Base-by-base conservation (phyloP, 257 asterid species). In the Plantago elongata region DNA sequence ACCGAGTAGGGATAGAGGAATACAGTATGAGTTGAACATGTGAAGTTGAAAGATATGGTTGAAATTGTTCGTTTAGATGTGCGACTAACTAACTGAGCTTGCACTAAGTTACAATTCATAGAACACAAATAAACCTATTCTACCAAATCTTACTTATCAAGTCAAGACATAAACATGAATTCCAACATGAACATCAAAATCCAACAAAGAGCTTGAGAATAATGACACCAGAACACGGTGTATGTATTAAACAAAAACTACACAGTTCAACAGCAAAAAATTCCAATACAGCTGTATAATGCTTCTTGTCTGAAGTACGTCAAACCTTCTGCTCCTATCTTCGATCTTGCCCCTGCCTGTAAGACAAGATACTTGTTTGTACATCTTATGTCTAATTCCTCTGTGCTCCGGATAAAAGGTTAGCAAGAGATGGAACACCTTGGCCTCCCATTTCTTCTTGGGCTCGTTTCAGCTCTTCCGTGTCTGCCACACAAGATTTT, bases 391-490 rank as follows among this genome's bases (percentile, higher is more conserved):
- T 56, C 75, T 74, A 81, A 63, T 78, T 81, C 77, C 96, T 81
- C 81, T 84, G 98, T 43, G 83, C 95, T 59, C 96, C 98, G 2
- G 82, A 61, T 59, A 91, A 57, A 61, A 91, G 67, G 85, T 77
- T 86, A 18, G 96, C 79, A 66, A 88, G 78, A 46, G 95, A 83
- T 1, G 98, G 98, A 56, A 81, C 92, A 14, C 98, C 98, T 74
- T 91, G 96, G 82, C 42, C 75, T 79, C 97, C 90, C 99, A 92
- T 92, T 78, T 92, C 99, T 78, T 89, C 99, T 72, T 92, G 97
- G 47, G 97, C 97, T 54, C 88, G 83, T 73, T 75, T 86, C 76
- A 92, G 69, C 81, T 92, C 99, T 75, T 92, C 99, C 1, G 99
- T 79, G 75, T 92, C 99, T 89, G 85, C 16, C 27, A 48, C 63